Evolutionary conservation across 2,329 filamentous ascomycete genomes (phyloP).

Genomic region (Ceratocystis lukuohia): DNA sequence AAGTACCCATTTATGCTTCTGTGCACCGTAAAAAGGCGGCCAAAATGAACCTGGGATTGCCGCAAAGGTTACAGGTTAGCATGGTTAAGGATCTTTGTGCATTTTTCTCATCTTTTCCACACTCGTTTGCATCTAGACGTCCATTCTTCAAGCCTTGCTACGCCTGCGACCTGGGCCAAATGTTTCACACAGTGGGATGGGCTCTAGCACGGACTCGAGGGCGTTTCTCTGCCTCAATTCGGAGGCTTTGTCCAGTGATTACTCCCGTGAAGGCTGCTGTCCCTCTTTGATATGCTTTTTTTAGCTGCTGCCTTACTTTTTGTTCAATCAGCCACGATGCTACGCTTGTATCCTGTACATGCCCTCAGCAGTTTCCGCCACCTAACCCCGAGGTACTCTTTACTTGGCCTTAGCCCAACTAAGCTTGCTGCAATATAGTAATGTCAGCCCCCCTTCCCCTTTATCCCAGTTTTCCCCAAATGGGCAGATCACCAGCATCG

Average conservation of each 20-base stretch:
- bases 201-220: neutral
- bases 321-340: too few species aligned
- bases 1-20: neutral
- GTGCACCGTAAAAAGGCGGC: neutral
- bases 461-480: too few species aligned
- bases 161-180: neutral
- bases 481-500: too few species aligned
- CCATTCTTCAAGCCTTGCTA: neutral
- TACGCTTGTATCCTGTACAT: too few species aligned
- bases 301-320: too few species aligned
- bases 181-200: neutral
- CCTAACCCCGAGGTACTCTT: neutral
- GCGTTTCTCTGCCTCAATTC: neutral
- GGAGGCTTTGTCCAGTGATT: too few species aligned
- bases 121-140: neutral
- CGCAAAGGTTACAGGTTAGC: neutral
- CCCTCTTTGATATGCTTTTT: too few species aligned
- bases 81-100: neutral
- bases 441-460: too few species aligned
- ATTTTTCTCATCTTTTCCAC: neutral
- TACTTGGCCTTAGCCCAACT: too few species aligned
- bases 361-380: too few species aligned
- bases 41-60: neutral
- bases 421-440: too few species aligned
- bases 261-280: too few species aligned